Evolutionary conservation across 805 yeast species (phyloP), one percentile per base, ranked within the genome.

Genomic region (Huiozyma naganishii): DNA sequence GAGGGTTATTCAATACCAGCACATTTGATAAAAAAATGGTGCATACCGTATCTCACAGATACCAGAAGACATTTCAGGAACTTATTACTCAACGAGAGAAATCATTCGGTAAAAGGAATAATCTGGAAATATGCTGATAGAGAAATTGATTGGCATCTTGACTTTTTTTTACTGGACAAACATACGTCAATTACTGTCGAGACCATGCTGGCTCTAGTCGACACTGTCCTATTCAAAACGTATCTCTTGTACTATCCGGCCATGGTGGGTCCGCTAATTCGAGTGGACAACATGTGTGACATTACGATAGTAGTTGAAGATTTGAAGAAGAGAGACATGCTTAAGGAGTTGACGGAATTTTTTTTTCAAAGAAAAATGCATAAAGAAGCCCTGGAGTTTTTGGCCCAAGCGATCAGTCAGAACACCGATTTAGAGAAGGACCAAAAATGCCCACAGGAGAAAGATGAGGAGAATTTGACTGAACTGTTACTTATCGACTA

Each of bases 221-320:
- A 90, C 55, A 83, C 95, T 0, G 71, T 86, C 1, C 67, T 92
- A 13, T 86, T 90, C 53, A 69, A 76, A 41, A 76, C 92, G 47
- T 90, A 92, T 57, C 67, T 78, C 45, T 57, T 77, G n/a, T 75
- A 76, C 29, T 76, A 77, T 43, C 83, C 85, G 0, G 73, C 81
- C 48, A 69, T 90, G 58, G 73, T 90, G 10, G 95, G 90, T 0
- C 92, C 97, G 0, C 73, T 90, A 17, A 69, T 90, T 5, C 69
- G 97, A 40, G 71, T 87, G 1, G 74, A 76, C 28, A 92, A 89
- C 59, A 68, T 70, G 51, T 87, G 97, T 65, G 80, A 81, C 52
- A 71, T 80, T 5, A 66, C 68, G 1, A 69, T 76, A 2, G 95
- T 86, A 1, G 74, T 76, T 40, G 59, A 64, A 8, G 71, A 74